phyloP scores from a whole-genome alignment of 2,329 filamentous ascomycete genomes.

The Diplodia mutila region DNA sequence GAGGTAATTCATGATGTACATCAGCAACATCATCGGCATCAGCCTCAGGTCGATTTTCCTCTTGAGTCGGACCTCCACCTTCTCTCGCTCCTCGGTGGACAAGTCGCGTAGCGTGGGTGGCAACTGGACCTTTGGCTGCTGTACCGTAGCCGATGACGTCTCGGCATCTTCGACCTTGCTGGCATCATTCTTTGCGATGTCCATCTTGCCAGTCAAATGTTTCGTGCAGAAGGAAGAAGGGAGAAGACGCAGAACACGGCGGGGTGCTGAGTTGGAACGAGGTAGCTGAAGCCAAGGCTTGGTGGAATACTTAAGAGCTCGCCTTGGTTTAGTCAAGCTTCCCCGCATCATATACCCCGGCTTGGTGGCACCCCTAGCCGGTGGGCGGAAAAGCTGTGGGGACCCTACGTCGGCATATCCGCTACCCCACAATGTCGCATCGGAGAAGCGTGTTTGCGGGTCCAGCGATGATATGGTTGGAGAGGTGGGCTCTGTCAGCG shows the following conservation, averaged over 20 bases:
- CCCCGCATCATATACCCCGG: slow-evolving; percentile 13
- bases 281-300: slow-evolving; percentile 12
- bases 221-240: not conserved
- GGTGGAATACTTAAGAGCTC: slow-evolving; percentile 9
- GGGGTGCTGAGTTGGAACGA: not conserved
- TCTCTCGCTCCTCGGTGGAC: not conserved
- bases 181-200: not conserved
- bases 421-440: not conserved
- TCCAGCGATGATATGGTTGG: not conserved
- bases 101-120: not conserved
- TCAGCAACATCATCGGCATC: slow-evolving; percentile 70
- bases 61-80: not conserved
- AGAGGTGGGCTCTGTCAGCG: not conserved
- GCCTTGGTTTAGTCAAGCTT: slow-evolving; percentile 4
- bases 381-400: slow-evolving; percentile 13
- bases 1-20: slow-evolving; percentile 73
- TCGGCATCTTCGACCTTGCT: slow-evolving; percentile 14
- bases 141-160: not conserved
- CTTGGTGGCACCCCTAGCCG: not conserved
- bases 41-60: slow-evolving; percentile 64
- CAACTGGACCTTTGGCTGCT: not conserved
- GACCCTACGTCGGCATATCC: not conserved
- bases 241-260: not conserved
- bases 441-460: not conserved
- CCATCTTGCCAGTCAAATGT: not conserved